A percentile compares a stretch with the other conserved stretches of the same genome.
These are phyloP conservation scores for Entonaema liquescens DNA, from an alignment of 495 filamentous ascomycete species.

Conservation along the genomic window DNA sequence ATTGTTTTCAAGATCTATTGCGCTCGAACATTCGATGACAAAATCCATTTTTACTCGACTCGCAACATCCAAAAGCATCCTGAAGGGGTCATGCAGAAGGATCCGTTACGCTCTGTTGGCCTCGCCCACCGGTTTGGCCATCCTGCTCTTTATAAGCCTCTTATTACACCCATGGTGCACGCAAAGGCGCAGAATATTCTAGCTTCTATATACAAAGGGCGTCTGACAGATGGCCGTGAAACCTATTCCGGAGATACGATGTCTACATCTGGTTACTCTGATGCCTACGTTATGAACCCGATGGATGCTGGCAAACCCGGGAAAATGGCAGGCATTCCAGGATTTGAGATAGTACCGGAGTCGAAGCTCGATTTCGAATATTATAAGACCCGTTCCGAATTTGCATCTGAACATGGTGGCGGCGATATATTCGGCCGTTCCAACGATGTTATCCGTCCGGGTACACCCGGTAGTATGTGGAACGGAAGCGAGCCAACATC, in stretches of 20 bases:
- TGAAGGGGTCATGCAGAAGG: slow-evolving; percentile 53
- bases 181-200: slow-evolving; percentile 86
- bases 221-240: slow-evolving; percentile 66
- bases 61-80: slow-evolving; percentile 65
- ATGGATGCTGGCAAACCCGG: slow-evolving; percentile 83
- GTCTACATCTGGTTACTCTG: slow-evolving; percentile 72
- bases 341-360: slow-evolving; percentile 91
- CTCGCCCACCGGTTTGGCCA: slow-evolving; percentile 87
- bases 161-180: slow-evolving; percentile 96
- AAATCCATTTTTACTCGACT: slow-evolving; percentile 77
- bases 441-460: slow-evolving; percentile 71
- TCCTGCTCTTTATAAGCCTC: slow-evolving; percentile 85
- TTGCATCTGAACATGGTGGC: slow-evolving; percentile 85
- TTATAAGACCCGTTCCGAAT: slow-evolving; percentile 88
- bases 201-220: slow-evolving; percentile 80
- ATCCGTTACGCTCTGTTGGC: slow-evolving; percentile 67
- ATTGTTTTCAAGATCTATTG: slow-evolving; percentile 89
- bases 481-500: slow-evolving; percentile 50
- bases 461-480: slow-evolving; percentile 67
- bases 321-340: slow-evolving; percentile 63
- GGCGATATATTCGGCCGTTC: slow-evolving; percentile 74
- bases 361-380: slow-evolving; percentile 91
- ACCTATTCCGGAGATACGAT: slow-evolving; percentile 64
- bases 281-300: slow-evolving; percentile 74
- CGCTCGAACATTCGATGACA: slow-evolving; percentile 74